Base-by-base conservation (phyloP, 257 asterid species). In the Linaria vulgaris region DNA sequence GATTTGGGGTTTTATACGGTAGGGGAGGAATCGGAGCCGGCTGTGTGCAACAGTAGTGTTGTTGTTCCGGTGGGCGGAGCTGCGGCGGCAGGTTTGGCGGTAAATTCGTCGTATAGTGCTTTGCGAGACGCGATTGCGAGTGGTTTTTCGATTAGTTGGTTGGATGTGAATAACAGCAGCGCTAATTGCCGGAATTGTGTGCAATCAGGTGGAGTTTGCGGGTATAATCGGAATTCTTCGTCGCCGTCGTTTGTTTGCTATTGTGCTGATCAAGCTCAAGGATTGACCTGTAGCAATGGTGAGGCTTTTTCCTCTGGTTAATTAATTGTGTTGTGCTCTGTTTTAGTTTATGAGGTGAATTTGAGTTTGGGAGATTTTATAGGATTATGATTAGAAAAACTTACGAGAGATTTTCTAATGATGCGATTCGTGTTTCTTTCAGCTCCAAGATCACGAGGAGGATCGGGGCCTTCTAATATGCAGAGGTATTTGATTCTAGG, bases 81-180 rank as follows among this genome's bases (percentile, higher is more conserved):
- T 0, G 55, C 25, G 5, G 64, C 63, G 22, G 43, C 0, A 55
- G 15, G 0, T 13, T 23, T 86, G 66, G 65, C 1, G 1, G 45
- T 0, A 19, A n/a, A 30, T 30, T 23, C 67, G 1, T 2, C 73
- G 2, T 1, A 0, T 5, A 3, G 2, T 15, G 15, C 24, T 0
- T 51, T 83, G 37, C 55, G 0, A 64, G 19, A 1, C 0, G 80
- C 81, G 6, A 59, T 88, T 3, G 34, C 8, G 6, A 24, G 23
- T 1, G 96, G 96, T 8, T 88, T 88, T 63, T 54, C 66, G n/a
- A 64, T 86, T 25, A 57, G 47, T 43, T 82, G 83, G 76, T 44
- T 9, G 3, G 76, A n/a, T n/a, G n/a, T 73, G 4, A 27, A 46
- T 14, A 1, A 10, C 14, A 14, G 27, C 5, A 13, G 0, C 21